These are phyloP conservation scores for Bromus sterilis DNA, from an alignment of 176 grass and related monocot species.

Conservation along the genomic window DNA sequence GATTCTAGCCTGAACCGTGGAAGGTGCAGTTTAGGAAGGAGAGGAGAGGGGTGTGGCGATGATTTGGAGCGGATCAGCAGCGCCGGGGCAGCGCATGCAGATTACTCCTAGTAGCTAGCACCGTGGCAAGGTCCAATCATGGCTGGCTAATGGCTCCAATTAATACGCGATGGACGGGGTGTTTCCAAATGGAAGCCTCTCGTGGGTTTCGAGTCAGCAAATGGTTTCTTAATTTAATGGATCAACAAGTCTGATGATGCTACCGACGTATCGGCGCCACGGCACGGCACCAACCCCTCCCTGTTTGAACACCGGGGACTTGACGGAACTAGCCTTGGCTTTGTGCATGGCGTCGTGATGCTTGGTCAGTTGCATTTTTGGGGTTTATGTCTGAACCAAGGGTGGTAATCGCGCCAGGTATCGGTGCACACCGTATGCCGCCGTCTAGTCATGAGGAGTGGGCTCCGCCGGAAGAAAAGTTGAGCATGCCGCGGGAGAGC, in stretches of 20 bases:
- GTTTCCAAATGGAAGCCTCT: slow-evolving; percentile 38
- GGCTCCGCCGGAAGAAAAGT: neutral
- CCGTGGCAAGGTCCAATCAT: slow-evolving; percentile 37
- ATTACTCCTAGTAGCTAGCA: no score
- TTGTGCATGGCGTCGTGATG: no score
- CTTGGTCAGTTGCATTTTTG: no score
- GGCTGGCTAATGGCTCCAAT: slow-evolving; percentile 2
- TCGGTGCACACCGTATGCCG: neutral
- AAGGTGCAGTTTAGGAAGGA: no score
- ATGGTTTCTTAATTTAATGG: slow-evolving; percentile 7
- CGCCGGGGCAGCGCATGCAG: neutral
- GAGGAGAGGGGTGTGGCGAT: no score
- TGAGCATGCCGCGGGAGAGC: neutral
- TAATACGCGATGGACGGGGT: slow-evolving; percentile 25
- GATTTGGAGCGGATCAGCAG: slow-evolving; percentile 1
- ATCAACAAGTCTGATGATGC: slow-evolving; percentile 1
- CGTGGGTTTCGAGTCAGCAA: slow-evolving; percentile 39
- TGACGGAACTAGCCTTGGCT: neutral
- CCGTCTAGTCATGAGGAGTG: neutral
- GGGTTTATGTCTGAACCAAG: neutral
- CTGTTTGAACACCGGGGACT: neutral
- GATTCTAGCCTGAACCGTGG: neutral
- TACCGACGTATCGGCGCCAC: neutral
- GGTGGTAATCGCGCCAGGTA: no score
- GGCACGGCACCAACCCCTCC: slow-evolving; percentile 39